Conservation (phyloP, 1,139 yeast genomes). For the Magnusiomyces suaveolens region DNA sequence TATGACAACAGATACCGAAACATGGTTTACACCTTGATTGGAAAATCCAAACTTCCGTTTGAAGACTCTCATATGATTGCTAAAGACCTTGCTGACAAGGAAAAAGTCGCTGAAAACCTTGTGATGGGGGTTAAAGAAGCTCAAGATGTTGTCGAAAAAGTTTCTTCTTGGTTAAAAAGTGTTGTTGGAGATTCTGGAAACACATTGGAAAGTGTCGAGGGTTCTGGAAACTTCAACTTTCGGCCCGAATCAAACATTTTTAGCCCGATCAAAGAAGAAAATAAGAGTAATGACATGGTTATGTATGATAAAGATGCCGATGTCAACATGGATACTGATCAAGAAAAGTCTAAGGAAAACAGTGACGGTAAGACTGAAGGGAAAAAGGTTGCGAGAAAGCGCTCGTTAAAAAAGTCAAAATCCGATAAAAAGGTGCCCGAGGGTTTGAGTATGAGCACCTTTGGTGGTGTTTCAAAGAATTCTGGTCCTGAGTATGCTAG, state of each 20-base stretch:
- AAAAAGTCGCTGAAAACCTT: background rate
- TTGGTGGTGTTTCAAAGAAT: background rate
- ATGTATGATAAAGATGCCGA: background rate
- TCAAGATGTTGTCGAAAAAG: background rate
- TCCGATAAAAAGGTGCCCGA: background rate
- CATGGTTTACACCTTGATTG: conserved; percentile 1
- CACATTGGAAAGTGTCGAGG: background rate
- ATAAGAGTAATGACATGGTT: background rate
- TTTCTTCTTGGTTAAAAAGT: background rate
- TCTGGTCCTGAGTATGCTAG: background rate
- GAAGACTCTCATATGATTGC: conserved; percentile 6
- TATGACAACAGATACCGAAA: background rate
- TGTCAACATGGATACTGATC: background rate
- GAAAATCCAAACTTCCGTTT: conserved; percentile 1
- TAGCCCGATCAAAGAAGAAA: background rate
- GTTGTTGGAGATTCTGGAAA: background rate
- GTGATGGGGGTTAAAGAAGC: background rate
- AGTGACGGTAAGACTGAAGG: background rate
- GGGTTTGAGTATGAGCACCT: background rate
- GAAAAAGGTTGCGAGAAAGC: background rate
- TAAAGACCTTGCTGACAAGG: background rate
- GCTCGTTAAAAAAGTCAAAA: background rate
- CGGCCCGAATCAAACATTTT: background rate
- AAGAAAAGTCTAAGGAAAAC: background rate
- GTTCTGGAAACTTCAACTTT: background rate